Percentiles rank a stretch among this genome's conserved stretches.
These are phyloP conservation scores for Pythium phragmiticola DNA, from an alignment of 352 stramenopile species.

Conservation along the genomic window DNA sequence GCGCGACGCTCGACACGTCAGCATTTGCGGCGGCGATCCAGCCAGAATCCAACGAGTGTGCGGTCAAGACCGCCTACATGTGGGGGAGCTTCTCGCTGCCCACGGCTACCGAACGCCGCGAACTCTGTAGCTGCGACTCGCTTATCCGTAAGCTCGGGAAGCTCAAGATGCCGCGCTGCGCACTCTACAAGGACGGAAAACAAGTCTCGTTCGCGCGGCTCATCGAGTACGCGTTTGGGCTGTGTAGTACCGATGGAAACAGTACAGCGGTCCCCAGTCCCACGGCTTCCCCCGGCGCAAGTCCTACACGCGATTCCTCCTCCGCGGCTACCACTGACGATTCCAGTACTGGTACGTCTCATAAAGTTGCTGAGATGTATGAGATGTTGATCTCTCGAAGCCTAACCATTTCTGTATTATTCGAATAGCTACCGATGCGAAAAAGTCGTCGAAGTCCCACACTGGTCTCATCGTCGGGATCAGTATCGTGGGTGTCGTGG, in stretches of 20 bases:
- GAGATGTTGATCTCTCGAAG: too few species aligned
- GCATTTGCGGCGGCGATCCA: too few species aligned
- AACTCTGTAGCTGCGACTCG: conserved; percentile 15
- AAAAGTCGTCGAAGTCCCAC: not conserved
- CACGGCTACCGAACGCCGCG: not conserved
- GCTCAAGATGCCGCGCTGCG: not conserved
- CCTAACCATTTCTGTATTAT: conserved; percentile 1
- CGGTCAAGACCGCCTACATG: conserved; percentile 4
- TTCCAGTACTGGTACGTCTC: too few species aligned
- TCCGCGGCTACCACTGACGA: too few species aligned
- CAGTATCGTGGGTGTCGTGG: not conserved
- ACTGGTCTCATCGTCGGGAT: conserved; percentile 10
- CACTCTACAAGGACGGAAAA: not conserved
- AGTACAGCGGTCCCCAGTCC: too few species aligned
- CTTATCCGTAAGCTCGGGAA: not conserved
- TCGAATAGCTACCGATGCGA: not conserved
- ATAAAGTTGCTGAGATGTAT: too few species aligned
- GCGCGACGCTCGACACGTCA: too few species aligned
- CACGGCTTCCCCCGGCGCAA: too few species aligned
- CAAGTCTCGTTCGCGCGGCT: not conserved
- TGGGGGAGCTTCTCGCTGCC: not conserved
- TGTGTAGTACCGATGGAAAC: too few species aligned
- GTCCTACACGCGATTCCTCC: too few species aligned
- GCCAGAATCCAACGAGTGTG: not conserved
- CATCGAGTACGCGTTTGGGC: conserved; percentile 35